Evolutionary conservation across 2,329 filamentous ascomycete species (phyloP).

Genomic region (Penicillium italicum): DNA sequence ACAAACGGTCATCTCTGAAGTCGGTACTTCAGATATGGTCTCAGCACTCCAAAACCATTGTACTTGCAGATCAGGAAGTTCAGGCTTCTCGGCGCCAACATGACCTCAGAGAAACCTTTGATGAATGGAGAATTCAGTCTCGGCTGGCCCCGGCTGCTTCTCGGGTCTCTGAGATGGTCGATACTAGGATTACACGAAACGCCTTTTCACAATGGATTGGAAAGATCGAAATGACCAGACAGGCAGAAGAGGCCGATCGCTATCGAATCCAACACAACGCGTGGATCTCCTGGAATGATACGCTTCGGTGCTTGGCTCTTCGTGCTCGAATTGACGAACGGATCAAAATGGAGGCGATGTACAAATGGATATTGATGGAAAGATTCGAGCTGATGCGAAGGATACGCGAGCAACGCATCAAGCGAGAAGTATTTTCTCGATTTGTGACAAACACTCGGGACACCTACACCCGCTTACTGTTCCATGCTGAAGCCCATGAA

Average conservation of each 20-base stretch:
- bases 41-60: conserved; percentile 30
- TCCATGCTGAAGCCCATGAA: conserved; percentile 37
- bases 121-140: conserved; percentile 43
- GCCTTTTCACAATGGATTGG: conserved; percentile 51
- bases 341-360: conserved; percentile 54
- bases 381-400: conserved; percentile 41
- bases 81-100: conserved; percentile 31
- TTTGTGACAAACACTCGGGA: conserved; percentile 41
- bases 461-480: conserved; percentile 37
- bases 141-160: conserved; percentile 42
- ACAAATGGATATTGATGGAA: conserved; percentile 59
- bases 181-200: conserved; percentile 45
- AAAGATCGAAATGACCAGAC: conserved; percentile 42
- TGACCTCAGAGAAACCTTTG: conserved; percentile 36
- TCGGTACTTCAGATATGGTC: conserved; percentile 36
- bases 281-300: conserved; percentile 62
- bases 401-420: conserved; percentile 40
- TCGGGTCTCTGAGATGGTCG: conserved; percentile 45
- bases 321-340: conserved; percentile 54
- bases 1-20: conserved; percentile 27
- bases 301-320: conserved; percentile 53
- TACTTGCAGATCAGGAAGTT: conserved; percentile 30
- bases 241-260: conserved; percentile 51
- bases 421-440: conserved; percentile 37
- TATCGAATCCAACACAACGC: conserved; percentile 54